phyloP scores from a whole-genome alignment of 495 filamentous ascomycete genomes.

The Cenococcum geophilum region DNA sequence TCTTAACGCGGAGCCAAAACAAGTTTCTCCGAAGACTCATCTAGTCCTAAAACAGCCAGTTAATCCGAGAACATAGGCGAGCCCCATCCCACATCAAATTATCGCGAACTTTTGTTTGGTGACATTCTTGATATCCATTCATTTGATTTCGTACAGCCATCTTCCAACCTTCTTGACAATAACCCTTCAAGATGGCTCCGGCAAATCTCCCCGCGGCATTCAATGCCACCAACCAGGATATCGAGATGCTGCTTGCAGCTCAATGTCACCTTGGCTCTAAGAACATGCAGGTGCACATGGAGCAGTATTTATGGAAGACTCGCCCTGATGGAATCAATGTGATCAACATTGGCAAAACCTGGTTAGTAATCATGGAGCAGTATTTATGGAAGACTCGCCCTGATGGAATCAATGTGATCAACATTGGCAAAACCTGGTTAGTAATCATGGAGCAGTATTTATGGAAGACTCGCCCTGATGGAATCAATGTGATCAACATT shows the following conservation, averaged over 20 bases:
- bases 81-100: background rate
- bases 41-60: background rate
- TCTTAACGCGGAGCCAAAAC: background rate
- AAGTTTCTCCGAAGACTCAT: background rate
- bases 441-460: slow-evolving; percentile 93
- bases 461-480: slow-evolving; percentile 97
- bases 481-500: slow-evolving; percentile 97
- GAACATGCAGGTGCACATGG: slow-evolving; percentile 98
- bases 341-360: slow-evolving; percentile 99
- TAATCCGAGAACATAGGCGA: background rate
- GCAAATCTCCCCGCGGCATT: slow-evolving; percentile 84
- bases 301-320: slow-evolving; percentile 99
- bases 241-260: slow-evolving; percentile 97
- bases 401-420: slow-evolving; percentile 96
- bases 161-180: slow-evolving; percentile 45
- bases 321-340: slow-evolving; percentile 96
- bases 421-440: slow-evolving; percentile 99
- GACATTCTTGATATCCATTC: slow-evolving; percentile 3
- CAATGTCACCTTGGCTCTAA: slow-evolving; percentile 97
- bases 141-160: slow-evolving; percentile 23
- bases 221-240: slow-evolving; percentile 80
- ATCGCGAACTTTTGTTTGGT: slow-evolving; percentile 6
- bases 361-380: slow-evolving; percentile 89
- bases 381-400: slow-evolving; percentile 99
- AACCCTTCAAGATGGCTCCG: slow-evolving; percentile 80